Evolutionary conservation across 2,329 filamentous ascomycete species (phyloP).

Genomic region (Aspergillus neoniger): DNA sequence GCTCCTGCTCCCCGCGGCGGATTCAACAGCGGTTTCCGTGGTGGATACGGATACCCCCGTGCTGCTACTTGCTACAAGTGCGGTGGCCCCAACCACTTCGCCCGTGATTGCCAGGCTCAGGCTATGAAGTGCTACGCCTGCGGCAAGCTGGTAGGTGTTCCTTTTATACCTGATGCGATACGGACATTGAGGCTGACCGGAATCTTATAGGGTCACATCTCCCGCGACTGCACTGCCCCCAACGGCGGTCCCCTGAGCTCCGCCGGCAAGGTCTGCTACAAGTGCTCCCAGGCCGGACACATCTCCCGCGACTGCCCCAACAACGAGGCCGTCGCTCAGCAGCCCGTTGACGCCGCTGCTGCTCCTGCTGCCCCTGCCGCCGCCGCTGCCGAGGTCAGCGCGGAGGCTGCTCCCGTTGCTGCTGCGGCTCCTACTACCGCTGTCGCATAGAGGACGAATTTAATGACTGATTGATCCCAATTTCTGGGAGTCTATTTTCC

Average conservation of each 20-base stretch:
- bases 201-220: conserved; percentile 71
- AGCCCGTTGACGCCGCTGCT: conserved; percentile 38
- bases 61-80: conserved; percentile 70
- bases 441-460: conserved; percentile 42
- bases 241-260: conserved; percentile 96
- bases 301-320: conserved; percentile 94
- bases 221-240: conserved; percentile 90
- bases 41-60: conserved; percentile 65
- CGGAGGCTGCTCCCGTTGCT: conserved; percentile 35
- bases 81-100: conserved; percentile 92
- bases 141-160: conserved; percentile 68
- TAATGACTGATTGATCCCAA: conserved; percentile 19
- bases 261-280: conserved; percentile 97
- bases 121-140: conserved; percentile 99
- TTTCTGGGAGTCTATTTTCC: conserved; percentile 22
- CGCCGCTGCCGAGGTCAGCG: conserved; percentile 43
- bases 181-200: neutral
- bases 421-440: conserved; percentile 46
- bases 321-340: conserved; percentile 55
- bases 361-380: conserved; percentile 26
- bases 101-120: conserved; percentile 96
- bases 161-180: neutral
- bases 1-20: conserved; percentile 68
- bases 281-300: conserved; percentile 92
- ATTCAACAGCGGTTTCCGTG: conserved; percentile 64